phyloP scores from a whole-genome alignment of 768 basidiomycete genomes.

The Pleurotus cornucopiae region DNA sequence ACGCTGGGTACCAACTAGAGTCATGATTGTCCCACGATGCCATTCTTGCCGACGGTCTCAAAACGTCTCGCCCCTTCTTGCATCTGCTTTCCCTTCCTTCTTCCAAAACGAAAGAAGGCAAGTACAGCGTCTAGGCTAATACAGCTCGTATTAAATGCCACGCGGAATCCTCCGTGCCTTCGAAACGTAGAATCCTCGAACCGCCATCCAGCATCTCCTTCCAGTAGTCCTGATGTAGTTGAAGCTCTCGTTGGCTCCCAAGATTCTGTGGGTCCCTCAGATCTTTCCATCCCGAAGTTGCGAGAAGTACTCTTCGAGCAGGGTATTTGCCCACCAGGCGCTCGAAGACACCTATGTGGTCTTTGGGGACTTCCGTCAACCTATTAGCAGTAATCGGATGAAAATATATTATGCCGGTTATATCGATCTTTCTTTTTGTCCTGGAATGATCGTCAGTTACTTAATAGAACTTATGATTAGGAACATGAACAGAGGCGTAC shows the following conservation, averaged over 20 bases:
- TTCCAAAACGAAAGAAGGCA: too few relatives aligned
- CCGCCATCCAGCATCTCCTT: slow-evolving; percentile 34
- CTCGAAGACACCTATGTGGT: slow-evolving; percentile 6
- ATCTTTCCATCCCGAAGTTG: slow-evolving; percentile 41
- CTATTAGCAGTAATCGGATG: slow-evolving; percentile 33
- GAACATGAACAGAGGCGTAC: background rate
- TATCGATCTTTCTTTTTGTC: slow-evolving; percentile 13
- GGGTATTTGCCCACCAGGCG: slow-evolving; percentile 26
- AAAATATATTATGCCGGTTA: slow-evolving; percentile 32
- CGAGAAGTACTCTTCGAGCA: slow-evolving; percentile 37
- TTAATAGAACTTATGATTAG: background rate
- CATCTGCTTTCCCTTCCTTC: too few relatives aligned
- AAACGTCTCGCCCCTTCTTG: too few relatives aligned
- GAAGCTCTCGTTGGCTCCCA: slow-evolving; percentile 23
- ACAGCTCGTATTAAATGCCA: slow-evolving; percentile 10
- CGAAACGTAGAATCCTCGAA: slow-evolving; percentile 30
- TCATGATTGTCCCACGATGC: too few relatives aligned
- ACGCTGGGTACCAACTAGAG: too few relatives aligned
- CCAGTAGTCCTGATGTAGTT: slow-evolving; percentile 33
- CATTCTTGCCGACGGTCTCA: too few relatives aligned
- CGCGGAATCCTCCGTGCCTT: slow-evolving; percentile 24
- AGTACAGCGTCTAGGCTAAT: background rate
- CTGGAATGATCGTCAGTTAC: background rate
- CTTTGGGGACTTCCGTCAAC: slow-evolving; percentile 8
- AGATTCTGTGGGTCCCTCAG: slow-evolving; percentile 13